Evolutionary conservation across 768 basidiomycete genomes (phyloP).

Genomic region (Hygrocybe coccinea): DNA sequence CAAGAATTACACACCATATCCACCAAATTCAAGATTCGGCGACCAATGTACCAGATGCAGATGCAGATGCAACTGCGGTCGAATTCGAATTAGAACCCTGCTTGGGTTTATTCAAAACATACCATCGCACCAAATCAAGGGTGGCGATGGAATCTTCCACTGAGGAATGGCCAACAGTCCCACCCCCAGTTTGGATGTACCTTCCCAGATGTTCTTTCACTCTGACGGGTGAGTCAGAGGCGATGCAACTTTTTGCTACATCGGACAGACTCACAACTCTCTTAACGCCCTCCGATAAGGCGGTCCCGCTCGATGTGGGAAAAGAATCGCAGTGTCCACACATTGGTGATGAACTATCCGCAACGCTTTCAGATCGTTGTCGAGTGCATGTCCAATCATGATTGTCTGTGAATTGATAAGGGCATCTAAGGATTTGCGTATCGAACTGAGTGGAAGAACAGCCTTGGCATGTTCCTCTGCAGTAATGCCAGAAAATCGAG

Average conservation of each 20-base stretch:
- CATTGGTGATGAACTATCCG: conserved; percentile 81
- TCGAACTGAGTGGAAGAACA: conserved; percentile 55
- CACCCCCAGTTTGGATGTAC: conserved; percentile 77
- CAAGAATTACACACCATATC: too few species aligned
- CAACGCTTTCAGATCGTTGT: conserved; percentile 90
- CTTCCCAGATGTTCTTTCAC: conserved; percentile 77
- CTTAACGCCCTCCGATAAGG: conserved; percentile 80
- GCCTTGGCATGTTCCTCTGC: conserved; percentile 56
- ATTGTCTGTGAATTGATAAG: conserved; percentile 79
- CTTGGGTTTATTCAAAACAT: conserved; percentile 58
- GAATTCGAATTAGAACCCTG: conserved; percentile 13
- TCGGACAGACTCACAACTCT: conserved; percentile 55
- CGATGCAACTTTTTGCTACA: not conserved
- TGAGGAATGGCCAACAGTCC: conserved; percentile 78
- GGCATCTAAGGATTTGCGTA: conserved; percentile 62
- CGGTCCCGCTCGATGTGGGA: conserved; percentile 67
- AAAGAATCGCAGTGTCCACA: conserved; percentile 83
- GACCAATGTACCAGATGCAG: not conserved
- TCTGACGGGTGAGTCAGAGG: conserved; percentile 35
- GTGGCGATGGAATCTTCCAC: conserved; percentile 87
- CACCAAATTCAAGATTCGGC: not conserved
- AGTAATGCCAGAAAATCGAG: conserved; percentile 83
- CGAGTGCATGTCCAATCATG: conserved; percentile 84
- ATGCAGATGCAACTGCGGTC: not conserved
- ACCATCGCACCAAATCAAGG: conserved; percentile 82